Conservation (phyloP, 129 eudicot species). For the Helianthus tuberosus region DNA sequence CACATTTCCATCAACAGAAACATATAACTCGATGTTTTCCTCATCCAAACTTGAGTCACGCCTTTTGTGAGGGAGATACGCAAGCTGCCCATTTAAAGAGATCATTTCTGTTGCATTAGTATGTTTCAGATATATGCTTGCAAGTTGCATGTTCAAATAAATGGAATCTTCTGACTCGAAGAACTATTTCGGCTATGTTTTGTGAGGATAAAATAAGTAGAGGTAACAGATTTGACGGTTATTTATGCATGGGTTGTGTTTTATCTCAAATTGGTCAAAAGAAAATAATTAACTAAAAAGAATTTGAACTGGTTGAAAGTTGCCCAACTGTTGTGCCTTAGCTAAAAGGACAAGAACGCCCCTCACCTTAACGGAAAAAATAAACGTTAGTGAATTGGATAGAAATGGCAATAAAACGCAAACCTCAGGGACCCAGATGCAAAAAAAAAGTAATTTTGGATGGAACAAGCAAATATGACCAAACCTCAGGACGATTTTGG, state of each 20-base stretch:
- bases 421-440: too few species aligned
- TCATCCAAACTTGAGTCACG: slow-evolving; percentile 86
- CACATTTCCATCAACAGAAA: slow-evolving; percentile 63
- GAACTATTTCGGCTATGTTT: not conserved
- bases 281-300: not conserved
- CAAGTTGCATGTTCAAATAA: slow-evolving; percentile 9
- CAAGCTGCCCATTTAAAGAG: slow-evolving; percentile 64
- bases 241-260: not conserved
- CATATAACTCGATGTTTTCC: slow-evolving; percentile 63
- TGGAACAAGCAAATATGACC: too few species aligned
- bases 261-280: slow-evolving; percentile 5
- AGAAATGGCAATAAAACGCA: too few species aligned
- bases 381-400: too few species aligned
- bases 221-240: not conserved
- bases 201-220: slow-evolving; percentile 13
- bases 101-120: slow-evolving; percentile 12
- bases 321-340: not conserved
- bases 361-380: too few species aligned
- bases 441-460: too few species aligned
- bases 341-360: too few species aligned
- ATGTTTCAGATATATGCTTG: slow-evolving; percentile 12
- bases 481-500: too few species aligned
- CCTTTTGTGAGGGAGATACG: slow-evolving; percentile 86
- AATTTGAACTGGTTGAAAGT: not conserved
- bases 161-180: slow-evolving; percentile 14